phyloP scores from a whole-genome alignment of 768 basidiomycete species.

The Lentinula lateritia region DNA sequence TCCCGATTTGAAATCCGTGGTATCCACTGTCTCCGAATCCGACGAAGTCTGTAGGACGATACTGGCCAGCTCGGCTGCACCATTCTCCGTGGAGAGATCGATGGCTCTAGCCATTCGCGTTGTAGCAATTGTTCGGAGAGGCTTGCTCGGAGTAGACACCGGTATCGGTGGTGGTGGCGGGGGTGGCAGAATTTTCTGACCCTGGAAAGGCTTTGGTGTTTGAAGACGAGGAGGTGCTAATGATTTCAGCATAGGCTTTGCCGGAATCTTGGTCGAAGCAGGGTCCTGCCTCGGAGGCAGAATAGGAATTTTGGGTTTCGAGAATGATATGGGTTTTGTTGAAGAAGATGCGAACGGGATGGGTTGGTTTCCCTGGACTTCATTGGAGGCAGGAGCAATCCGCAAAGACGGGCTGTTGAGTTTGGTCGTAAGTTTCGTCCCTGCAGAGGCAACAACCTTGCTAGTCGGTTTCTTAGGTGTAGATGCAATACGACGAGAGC shows the following conservation, averaged over 20 bases:
- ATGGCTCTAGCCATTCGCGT: slow-evolving; percentile 49
- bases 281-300: neutral
- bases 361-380: neutral
- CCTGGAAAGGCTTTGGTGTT: neutral
- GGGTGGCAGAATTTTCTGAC: neutral
- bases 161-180: neutral
- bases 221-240: neutral
- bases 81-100: slow-evolving; percentile 45
- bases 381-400: neutral
- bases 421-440: neutral
- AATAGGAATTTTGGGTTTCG: neutral
- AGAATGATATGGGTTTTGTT: neutral
- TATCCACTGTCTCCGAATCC: slow-evolving; percentile 19
- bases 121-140: slow-evolving; percentile 39
- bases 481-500: neutral
- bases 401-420: neutral
- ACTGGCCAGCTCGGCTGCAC: slow-evolving; percentile 45
- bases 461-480: neutral
- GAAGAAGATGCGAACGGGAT: neutral
- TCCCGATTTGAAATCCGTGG: slow-evolving; percentile 38
- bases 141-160: neutral
- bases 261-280: neutral
- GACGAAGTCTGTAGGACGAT: slow-evolving; percentile 47
- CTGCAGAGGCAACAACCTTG: neutral
- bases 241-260: neutral